Percentiles rank a stretch among this genome's conserved stretches.
Conservation (phyloP, 148 eudicot species). For the Rhododendron williamsianum region DNA sequence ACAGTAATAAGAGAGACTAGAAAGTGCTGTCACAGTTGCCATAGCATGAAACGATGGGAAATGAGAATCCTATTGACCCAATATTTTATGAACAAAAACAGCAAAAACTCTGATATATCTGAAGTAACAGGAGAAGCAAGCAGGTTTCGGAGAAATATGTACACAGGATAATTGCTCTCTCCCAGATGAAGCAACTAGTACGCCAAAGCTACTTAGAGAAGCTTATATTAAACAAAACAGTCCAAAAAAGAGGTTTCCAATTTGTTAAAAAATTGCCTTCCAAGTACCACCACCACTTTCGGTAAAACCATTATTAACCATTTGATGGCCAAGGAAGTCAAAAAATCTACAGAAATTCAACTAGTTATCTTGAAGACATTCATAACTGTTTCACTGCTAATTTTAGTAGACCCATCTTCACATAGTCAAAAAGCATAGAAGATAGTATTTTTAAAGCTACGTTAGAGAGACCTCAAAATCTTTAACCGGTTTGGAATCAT, state of each 20-base stretch:
- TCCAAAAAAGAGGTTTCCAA: background rate
- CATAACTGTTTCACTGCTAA: background rate
- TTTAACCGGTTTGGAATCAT: background rate
- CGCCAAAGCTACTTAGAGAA: background rate
- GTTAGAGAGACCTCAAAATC: background rate
- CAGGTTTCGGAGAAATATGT: background rate
- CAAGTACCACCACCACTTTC: background rate
- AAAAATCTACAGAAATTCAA: background rate
- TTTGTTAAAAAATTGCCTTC: background rate
- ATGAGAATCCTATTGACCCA: background rate
- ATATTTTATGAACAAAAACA: background rate
- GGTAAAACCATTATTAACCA: background rate
- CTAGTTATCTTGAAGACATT: background rate
- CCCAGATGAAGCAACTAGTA: background rate
- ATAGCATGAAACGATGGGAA: background rate
- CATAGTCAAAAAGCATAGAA: background rate
- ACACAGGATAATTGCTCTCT: background rate
- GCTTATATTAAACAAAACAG: background rate
- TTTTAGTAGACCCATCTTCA: background rate
- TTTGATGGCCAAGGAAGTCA: background rate
- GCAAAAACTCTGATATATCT: background rate
- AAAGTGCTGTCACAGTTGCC: background rate
- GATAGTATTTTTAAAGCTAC: background rate
- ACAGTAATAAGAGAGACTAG: background rate
- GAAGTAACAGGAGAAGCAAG: background rate